These are phyloP conservation scores for Paramyrothecium roridum DNA, from an alignment of 2,329 filamentous ascomycete genomes.

Conservation along the genomic window DNA sequence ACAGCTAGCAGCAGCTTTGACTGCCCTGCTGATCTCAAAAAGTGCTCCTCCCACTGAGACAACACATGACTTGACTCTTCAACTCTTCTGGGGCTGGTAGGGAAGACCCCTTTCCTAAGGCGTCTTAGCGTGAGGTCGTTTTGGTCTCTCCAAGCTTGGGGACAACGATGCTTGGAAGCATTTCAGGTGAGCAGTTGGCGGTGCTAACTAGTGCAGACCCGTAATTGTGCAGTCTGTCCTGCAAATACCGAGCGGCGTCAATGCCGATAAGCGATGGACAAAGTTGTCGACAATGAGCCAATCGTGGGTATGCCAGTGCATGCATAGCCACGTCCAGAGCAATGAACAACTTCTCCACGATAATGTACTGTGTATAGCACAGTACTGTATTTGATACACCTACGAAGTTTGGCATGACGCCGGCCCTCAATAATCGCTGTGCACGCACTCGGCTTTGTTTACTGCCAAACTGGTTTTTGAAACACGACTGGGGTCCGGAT, in stretches of 20 bases:
- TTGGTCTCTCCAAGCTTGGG: too few relatives aligned
- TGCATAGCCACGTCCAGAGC: background rate
- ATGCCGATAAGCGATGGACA: background rate
- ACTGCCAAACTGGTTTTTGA: background rate
- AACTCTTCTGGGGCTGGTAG: background rate
- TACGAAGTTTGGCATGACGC: background rate
- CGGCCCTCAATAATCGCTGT: too few relatives aligned
- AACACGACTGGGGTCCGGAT: background rate
- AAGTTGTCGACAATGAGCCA: background rate
- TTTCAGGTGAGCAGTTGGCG: background rate
- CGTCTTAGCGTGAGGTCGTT: background rate
- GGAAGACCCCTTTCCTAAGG: background rate
- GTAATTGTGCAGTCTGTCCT: background rate
- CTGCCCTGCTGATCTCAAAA: background rate
- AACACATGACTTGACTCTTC: background rate
- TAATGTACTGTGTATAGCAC: too few relatives aligned
- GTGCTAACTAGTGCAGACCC: background rate
- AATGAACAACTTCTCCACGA: background rate
- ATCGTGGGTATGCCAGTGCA: background rate
- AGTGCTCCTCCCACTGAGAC: background rate
- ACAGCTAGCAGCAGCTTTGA: background rate
- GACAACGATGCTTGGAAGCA: background rate
- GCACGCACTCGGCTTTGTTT: background rate
- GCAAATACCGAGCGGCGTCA: too few relatives aligned
- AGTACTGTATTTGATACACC: background rate